These are phyloP conservation scores for Rhododendron simsii DNA, from an alignment of 148 eudicot genomes.

Conservation along the genomic window DNA sequence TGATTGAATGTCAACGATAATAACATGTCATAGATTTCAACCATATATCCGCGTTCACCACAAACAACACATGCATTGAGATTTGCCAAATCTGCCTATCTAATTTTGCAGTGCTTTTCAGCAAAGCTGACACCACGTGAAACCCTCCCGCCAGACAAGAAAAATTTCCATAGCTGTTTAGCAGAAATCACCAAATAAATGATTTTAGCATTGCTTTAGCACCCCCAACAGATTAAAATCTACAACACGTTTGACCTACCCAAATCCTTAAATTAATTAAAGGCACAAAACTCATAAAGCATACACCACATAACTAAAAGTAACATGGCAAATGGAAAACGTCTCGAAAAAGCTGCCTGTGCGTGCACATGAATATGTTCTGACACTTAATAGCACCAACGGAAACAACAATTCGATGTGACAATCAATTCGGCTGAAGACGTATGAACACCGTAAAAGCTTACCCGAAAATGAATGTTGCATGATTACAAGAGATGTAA, in stretches of 20 bases:
- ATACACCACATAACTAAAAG: background rate
- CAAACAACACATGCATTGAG: no score
- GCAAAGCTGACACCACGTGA: background rate
- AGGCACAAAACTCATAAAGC: background rate
- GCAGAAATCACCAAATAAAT: background rate
- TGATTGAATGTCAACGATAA: no score
- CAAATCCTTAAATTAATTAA: no score
- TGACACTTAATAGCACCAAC: background rate
- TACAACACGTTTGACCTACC: no score
- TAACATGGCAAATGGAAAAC: background rate
- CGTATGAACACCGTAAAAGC: background rate
- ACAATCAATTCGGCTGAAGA: background rate
- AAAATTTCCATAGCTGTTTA: background rate
- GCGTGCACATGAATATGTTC: background rate
- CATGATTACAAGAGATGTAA: background rate
- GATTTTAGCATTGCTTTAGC: background rate
- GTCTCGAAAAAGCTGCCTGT: background rate
- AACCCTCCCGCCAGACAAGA: background rate
- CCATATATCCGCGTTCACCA: no score
- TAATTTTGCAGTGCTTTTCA: background rate
- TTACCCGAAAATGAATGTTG: background rate
- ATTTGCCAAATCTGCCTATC: background rate
- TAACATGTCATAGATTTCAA: no score
- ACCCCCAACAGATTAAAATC: no score
- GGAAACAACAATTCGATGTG: background rate